Percentiles rank a stretch among this genome's conserved stretches.
These are phyloP conservation scores for Euphrasia confusa DNA, from an alignment of 257 asterid genomes.

Conservation along the genomic window DNA sequence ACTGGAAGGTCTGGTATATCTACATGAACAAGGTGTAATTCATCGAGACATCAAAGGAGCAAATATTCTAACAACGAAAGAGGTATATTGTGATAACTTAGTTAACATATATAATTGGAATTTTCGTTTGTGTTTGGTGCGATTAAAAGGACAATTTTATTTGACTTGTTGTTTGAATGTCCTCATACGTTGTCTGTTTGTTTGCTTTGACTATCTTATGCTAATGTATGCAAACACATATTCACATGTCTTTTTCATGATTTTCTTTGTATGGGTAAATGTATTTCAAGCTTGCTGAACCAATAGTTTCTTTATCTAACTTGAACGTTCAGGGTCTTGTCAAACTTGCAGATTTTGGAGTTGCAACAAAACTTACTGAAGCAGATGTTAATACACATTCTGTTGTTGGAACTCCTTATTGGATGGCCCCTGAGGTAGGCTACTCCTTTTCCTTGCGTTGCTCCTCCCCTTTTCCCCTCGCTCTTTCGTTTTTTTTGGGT, in stretches of 20 bases:
- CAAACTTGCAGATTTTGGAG: slow-evolving; percentile 99
- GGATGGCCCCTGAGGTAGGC: slow-evolving; percentile 99
- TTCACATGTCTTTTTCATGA: neutral
- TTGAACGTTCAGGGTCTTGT: slow-evolving; percentile 86
- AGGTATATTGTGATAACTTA: slow-evolving; percentile 43
- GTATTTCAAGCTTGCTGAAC: slow-evolving; percentile 16
- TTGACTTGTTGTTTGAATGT: neutral
- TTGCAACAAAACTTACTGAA: slow-evolving; percentile 91
- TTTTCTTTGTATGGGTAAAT: slow-evolving; percentile 3
- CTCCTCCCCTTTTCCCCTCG: neutral
- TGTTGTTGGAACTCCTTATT: slow-evolving; percentile 98
- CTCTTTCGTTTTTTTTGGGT: no score
- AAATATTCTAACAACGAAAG: slow-evolving; percentile 93
- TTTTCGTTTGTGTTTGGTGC: neutral
- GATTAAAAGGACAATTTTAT: neutral
- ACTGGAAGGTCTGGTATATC: slow-evolving; percentile 94
- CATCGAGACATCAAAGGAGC: slow-evolving; percentile 99
- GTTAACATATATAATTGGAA: neutral
- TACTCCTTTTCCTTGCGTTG: slow-evolving; percentile 3
- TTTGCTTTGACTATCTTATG: slow-evolving; percentile 13
- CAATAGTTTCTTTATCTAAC: slow-evolving; percentile 31
- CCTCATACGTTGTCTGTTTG: neutral
- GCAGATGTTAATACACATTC: slow-evolving; percentile 92
- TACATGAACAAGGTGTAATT: slow-evolving; percentile 98
- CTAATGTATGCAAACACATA: slow-evolving; percentile 13